Evolutionary conservation across 768 basidiomycete species (phyloP).

Genomic region (Russula foetens): DNA sequence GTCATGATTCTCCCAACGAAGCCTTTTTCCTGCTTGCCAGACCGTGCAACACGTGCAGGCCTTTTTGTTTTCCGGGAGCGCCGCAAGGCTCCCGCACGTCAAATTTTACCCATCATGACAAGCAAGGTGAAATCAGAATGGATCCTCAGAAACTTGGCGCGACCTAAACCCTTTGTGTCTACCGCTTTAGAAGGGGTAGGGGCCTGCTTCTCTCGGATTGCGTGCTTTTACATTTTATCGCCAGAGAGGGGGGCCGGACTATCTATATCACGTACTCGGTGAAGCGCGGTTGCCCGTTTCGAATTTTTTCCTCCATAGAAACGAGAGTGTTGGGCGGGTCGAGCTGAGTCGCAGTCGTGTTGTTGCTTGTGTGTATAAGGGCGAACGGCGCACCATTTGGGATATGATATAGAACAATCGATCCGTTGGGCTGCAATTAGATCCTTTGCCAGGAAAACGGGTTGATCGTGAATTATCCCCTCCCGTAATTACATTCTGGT

Average conservation of each 20-base stretch:
- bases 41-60: slow-evolving; percentile 10
- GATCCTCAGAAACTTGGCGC: slow-evolving; percentile 5
- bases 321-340: neutral
- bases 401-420: neutral
- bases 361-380: slow-evolving; percentile 1
- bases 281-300: slow-evolving; percentile 10
- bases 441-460: neutral
- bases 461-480: neutral
- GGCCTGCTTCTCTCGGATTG: neutral
- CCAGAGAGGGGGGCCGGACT: slow-evolving; percentile 7
- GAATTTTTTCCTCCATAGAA: neutral
- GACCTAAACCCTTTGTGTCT: slow-evolving; percentile 19
- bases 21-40: slow-evolving; percentile 1
- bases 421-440: slow-evolving; percentile 1
- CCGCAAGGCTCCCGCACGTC: slow-evolving; percentile 19
- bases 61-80: slow-evolving; percentile 12
- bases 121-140: slow-evolving; percentile 13
- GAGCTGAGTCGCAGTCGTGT: slow-evolving; percentile 8
- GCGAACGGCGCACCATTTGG: slow-evolving; percentile 1
- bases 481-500: slow-evolving; percentile 13
- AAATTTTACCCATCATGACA: slow-evolving; percentile 17
- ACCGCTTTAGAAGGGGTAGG: slow-evolving; percentile 4
- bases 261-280: slow-evolving; percentile 18
- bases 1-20: slow-evolving; percentile 13
- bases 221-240: slow-evolving; percentile 1